Evolutionary conservation across 2,329 filamentous ascomycete genomes (phyloP).

Genomic region (Orbilia ellipsospora): DNA sequence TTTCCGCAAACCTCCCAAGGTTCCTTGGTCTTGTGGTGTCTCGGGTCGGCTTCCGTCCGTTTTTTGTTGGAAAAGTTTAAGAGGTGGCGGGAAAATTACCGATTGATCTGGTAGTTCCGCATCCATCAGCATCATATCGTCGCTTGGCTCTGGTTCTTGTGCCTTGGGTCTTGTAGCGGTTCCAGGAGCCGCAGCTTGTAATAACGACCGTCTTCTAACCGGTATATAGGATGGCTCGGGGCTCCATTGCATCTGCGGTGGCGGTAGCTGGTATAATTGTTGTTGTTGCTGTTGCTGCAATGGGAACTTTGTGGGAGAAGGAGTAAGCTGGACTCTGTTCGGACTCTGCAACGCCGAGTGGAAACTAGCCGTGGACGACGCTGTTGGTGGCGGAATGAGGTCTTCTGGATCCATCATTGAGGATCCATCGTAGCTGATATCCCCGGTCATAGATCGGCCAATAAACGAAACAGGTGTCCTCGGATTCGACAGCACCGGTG

Average conservation of each 20-base stretch:
- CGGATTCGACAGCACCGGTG: conserved; percentile 4
- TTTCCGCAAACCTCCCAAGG: conserved; percentile 34
- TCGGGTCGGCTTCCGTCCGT: conserved; percentile 34
- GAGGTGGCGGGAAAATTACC: conserved; percentile 25
- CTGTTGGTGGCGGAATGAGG: conserved; percentile 40
- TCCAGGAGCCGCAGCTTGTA: conserved; percentile 50
- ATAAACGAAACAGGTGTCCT: conserved; percentile 31
- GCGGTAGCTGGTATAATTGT: conserved; percentile 9
- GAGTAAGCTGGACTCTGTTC: conserved; percentile 41
- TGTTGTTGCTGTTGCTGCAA: conserved; percentile 19
- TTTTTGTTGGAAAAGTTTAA: conserved; percentile 10
- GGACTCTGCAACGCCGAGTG: conserved; percentile 53
- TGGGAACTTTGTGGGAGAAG: conserved; percentile 41
- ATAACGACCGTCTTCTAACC: conserved; percentile 34
- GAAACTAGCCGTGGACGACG: conserved; percentile 53
- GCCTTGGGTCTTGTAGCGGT: conserved; percentile 47
- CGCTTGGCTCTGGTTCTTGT: conserved; percentile 24
- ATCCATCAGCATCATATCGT: conserved; percentile 12
- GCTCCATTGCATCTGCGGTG: conserved; percentile 24
- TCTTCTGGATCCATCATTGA: conserved; percentile 46
- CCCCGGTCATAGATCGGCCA: conserved; percentile 31
- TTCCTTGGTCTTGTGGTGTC: conserved; percentile 47
- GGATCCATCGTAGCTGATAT: conserved; percentile 33
- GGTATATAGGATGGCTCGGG: conserved; percentile 41
- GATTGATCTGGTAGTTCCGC: conserved; percentile 12